These are phyloP conservation scores for Rutstroemia sp. DNA, from an alignment of 2,329 filamentous ascomycete species.

Conservation along the genomic window DNA sequence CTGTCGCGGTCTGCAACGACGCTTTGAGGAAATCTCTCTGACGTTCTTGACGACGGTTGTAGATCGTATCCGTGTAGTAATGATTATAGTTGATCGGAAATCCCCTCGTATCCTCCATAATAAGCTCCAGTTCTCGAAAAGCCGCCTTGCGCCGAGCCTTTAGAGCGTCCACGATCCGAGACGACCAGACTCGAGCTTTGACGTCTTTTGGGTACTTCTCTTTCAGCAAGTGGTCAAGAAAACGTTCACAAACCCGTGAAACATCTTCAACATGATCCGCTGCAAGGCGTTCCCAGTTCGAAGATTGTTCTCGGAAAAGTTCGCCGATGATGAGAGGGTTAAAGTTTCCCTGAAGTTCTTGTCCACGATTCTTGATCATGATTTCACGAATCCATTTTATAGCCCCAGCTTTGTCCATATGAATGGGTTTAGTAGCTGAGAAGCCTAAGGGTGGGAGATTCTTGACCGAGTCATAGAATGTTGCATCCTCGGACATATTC, in stretches of 20 bases:
- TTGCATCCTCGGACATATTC: neutral
- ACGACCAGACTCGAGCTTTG: conserved; percentile 5
- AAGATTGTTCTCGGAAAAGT: conserved; percentile 34
- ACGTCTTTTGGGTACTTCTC: conserved; percentile 5
- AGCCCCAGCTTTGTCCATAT: conserved; percentile 16
- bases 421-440: conserved; percentile 13
- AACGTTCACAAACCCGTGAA: conserved; percentile 13
- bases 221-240: neutral
- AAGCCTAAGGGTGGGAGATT: neutral
- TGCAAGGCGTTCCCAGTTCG: conserved; percentile 30
- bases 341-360: conserved; percentile 33
- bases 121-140: neutral
- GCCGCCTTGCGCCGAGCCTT: neutral
- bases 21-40: conserved; percentile 5
- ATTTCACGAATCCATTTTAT: conserved; percentile 22
- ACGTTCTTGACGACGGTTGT: conserved; percentile 15
- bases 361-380: conserved; percentile 23
- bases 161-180: neutral
- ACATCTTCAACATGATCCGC: conserved; percentile 17
- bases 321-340: conserved; percentile 34
- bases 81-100: conserved; percentile 33
- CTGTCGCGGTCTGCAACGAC: neutral
- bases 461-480: neutral
- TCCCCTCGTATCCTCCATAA: conserved; percentile 23
- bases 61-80: conserved; percentile 30